Evolutionary conservation across 2,329 filamentous ascomycete genomes (phyloP).

Genomic region (Microsporum audouinii): DNA sequence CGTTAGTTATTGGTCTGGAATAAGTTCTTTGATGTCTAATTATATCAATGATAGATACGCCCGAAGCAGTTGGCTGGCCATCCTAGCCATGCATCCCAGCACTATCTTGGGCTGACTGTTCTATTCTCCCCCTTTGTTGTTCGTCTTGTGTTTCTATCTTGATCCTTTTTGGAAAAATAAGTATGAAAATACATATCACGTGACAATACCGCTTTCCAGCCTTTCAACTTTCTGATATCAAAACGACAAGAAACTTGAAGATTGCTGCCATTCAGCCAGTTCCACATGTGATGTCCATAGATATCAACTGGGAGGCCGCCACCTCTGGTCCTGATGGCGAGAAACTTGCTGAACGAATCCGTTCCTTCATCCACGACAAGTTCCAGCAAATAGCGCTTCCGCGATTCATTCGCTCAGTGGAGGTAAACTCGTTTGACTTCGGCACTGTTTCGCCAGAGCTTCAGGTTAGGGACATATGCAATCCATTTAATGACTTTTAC

Average conservation of each 20-base stretch:
- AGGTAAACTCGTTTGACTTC: conserved; percentile 89
- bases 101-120: background rate
- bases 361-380: conserved; percentile 86
- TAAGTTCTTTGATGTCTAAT: background rate
- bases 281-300: conserved; percentile 69
- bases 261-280: background rate
- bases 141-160: background rate
- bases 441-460: conserved; percentile 71
- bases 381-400: conserved; percentile 88
- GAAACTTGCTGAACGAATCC: conserved; percentile 72
- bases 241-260: background rate
- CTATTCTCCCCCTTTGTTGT: background rate
- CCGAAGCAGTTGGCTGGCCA: background rate
- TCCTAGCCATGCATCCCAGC: background rate
- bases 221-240: background rate
- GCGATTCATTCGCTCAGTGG: conserved; percentile 91
- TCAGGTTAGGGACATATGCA: conserved; percentile 92
- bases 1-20: background rate
- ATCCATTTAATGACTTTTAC: conserved; percentile 93
- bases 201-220: background rate
- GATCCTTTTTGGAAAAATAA: too few species aligned
- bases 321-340: conserved; percentile 80
- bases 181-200: background rate
- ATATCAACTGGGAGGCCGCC: conserved; percentile 90
- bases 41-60: background rate